Conservation (phyloP, 805 yeast genomes). For the Metschnikowia santaceciliae region DNA sequence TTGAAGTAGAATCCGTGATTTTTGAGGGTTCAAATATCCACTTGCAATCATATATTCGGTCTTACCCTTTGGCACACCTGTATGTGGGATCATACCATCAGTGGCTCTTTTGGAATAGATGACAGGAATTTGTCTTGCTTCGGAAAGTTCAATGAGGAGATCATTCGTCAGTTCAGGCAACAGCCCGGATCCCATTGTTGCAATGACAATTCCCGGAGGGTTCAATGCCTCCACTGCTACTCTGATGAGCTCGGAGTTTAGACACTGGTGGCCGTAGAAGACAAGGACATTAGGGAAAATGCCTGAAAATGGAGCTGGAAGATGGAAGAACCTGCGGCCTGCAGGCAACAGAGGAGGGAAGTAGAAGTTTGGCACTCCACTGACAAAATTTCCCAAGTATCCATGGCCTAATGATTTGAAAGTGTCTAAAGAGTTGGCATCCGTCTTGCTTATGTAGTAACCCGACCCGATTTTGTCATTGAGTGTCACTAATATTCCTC, state of each 20-base stretch:
- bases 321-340: conserved; percentile 32
- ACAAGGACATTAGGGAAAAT: conserved; percentile 46
- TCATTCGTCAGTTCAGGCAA: conserved; percentile 49
- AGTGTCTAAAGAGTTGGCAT: conserved; percentile 67
- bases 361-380: conserved; percentile 60
- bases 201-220: conserved; percentile 56
- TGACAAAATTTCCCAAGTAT: conserved; percentile 64
- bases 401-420: conserved; percentile 68
- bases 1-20: conserved; percentile 55
- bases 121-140: conserved; percentile 45
- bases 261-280: conserved; percentile 59
- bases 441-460: conserved; percentile 64
- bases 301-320: conserved; percentile 19
- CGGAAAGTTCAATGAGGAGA: conserved; percentile 36
- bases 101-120: conserved; percentile 63
- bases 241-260: conserved; percentile 46
- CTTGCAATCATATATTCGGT: conserved; percentile 42
- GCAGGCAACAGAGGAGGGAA: conserved; percentile 60
- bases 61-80: conserved; percentile 29
- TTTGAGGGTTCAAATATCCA: conserved; percentile 65
- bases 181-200: conserved; percentile 73
- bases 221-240: conserved; percentile 42
- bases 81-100: conserved; percentile 68
- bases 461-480: conserved; percentile 71
- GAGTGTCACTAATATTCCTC: conserved; percentile 62